Conservation (phyloP, 352 stramenopile genomes). For the Globisporangium mamillatum region DNA sequence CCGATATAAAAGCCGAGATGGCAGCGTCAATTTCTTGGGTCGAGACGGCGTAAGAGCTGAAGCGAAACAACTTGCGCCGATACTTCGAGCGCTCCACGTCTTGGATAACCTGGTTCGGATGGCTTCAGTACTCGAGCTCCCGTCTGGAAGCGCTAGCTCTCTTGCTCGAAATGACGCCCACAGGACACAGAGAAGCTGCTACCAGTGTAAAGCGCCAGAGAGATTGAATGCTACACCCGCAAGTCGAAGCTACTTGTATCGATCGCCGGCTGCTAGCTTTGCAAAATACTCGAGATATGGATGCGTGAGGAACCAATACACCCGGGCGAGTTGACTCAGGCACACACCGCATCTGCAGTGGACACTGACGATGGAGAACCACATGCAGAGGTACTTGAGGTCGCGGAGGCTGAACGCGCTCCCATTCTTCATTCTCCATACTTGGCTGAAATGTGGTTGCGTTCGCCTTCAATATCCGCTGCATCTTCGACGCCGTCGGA, state of each 20-base stretch:
- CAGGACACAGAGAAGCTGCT: not conserved
- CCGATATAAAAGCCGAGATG: not conserved
- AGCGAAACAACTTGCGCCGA: not conserved
- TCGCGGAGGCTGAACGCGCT: not conserved
- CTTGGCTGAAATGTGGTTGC: not conserved
- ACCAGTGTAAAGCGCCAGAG: slow-evolving; percentile 7
- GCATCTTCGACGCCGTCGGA: not conserved
- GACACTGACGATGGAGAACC: not conserved
- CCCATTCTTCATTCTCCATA: not conserved
- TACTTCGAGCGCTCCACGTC: not conserved
- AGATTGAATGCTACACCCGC: not conserved
- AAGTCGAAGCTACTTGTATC: not conserved
- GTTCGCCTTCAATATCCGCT: not conserved
- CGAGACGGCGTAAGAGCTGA: not conserved
- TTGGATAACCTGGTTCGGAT: not conserved
- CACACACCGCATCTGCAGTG: slow-evolving; percentile 2
- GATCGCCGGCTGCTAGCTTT: not conserved
- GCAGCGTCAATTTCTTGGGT: not conserved
- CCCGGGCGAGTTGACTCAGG: not conserved
- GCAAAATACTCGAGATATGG: slow-evolving; percentile 12
- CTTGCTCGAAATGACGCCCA: not conserved
- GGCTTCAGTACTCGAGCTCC: not conserved
- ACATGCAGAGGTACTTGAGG: not conserved
- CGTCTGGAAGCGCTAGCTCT: slow-evolving; percentile 1
- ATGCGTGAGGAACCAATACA: not conserved